Evolutionary conservation across 2,329 filamentous ascomycete species (phyloP).

Genomic region (Alternaria gansuensis): DNA sequence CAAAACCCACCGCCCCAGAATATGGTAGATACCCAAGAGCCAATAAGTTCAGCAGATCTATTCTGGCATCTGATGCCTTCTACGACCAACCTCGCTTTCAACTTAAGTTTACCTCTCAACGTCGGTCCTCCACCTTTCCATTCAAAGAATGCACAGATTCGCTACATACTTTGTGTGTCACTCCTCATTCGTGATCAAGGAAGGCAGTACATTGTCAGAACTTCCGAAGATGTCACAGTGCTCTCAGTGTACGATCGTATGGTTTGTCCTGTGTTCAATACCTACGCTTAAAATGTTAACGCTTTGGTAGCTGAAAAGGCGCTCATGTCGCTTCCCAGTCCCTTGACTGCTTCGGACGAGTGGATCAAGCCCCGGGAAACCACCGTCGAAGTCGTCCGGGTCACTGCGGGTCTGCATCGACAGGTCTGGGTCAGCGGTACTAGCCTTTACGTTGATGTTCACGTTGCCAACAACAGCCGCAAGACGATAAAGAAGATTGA

Average conservation of each 20-base stretch:
- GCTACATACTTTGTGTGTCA: constrained; percentile 60
- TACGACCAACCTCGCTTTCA: constrained; percentile 60
- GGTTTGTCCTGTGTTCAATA: constrained; percentile 21
- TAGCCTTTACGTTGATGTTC: constrained; percentile 64
- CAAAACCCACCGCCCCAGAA: constrained; percentile 61
- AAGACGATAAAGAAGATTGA: constrained; percentile 62
- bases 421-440: constrained; percentile 67
- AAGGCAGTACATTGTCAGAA: constrained; percentile 60
- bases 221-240: constrained; percentile 60
- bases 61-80: constrained; percentile 63
- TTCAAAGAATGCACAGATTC: constrained; percentile 62
- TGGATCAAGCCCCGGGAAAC: constrained; percentile 53
- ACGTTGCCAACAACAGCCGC: constrained; percentile 61
- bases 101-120: constrained; percentile 62
- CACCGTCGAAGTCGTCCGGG: constrained; percentile 56
- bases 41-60: constrained; percentile 49
- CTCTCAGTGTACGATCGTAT: constrained; percentile 64
- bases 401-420: constrained; percentile 65
- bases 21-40: constrained; percentile 59
- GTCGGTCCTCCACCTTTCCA: constrained; percentile 64
- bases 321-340: constrained; percentile 62
- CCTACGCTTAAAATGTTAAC: constrained; percentile 19
- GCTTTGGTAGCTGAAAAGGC: constrained; percentile 59
- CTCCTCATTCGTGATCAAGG: constrained; percentile 59
- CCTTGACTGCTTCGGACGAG: constrained; percentile 61